These are phyloP conservation scores for Cryptosporidium muris DNA, from an alignment of 169 alveolate species.

Conservation along the genomic window DNA sequence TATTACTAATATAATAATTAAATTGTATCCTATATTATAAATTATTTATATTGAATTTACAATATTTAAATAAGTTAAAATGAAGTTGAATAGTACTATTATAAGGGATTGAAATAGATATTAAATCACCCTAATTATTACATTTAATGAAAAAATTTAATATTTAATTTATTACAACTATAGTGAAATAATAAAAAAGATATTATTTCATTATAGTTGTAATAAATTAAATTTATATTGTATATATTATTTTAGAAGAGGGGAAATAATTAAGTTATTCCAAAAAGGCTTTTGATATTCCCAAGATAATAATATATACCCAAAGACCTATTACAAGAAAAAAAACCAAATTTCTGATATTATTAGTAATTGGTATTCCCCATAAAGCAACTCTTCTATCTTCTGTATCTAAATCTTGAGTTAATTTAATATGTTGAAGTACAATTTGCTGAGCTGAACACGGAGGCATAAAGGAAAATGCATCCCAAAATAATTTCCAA, in stretches of 20 bases:
- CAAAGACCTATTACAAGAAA: slow-evolving; percentile 21
- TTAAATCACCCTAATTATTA: no score
- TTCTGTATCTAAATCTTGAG: slow-evolving; percentile 58
- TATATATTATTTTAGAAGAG: background rate
- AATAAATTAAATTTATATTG: background rate
- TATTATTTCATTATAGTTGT: background rate
- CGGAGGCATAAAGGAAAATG: slow-evolving; percentile 66
- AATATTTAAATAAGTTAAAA: no score
- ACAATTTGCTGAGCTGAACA: slow-evolving; percentile 68
- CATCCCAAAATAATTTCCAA: slow-evolving; percentile 69
- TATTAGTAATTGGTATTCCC: slow-evolving; percentile 52
- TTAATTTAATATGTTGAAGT: slow-evolving; percentile 52
- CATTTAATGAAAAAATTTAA: no score
- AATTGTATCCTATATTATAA: no score
- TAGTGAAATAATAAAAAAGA: background rate
- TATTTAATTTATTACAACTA: background rate
- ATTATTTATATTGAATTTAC: no score
- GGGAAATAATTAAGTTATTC: background rate
- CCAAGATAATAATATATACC: slow-evolving; percentile 45
- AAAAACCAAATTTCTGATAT: slow-evolving; percentile 17
- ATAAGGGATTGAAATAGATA: no score
- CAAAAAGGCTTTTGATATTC: slow-evolving; percentile 12
- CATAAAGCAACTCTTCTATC: slow-evolving; percentile 44
- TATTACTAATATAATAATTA: no score
- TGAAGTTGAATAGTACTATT: no score